Conservation (phyloP, 768 basidiomycete genomes). For the Pulveroboletus frians region DNA sequence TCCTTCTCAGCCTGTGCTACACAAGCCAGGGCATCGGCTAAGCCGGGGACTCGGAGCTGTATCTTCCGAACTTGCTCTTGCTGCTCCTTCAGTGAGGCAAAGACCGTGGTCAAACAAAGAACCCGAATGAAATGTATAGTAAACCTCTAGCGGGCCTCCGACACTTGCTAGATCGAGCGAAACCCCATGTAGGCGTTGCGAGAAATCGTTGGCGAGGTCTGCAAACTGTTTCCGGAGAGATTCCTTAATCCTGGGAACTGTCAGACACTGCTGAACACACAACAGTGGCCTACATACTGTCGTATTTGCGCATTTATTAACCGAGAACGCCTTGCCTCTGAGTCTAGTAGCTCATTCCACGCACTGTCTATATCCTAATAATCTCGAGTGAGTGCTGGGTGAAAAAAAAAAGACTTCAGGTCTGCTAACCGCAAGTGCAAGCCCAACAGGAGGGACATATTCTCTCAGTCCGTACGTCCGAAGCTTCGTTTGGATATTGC, state of each 20-base stretch:
- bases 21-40: slow-evolving; percentile 51
- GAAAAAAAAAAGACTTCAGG: background rate
- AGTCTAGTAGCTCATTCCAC: slow-evolving; percentile 68
- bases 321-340: slow-evolving; percentile 72
- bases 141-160: slow-evolving; percentile 71
- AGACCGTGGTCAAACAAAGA: slow-evolving; percentile 5
- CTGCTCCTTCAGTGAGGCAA: slow-evolving; percentile 51
- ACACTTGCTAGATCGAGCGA: slow-evolving; percentile 70
- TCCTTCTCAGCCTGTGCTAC: slow-evolving; percentile 67
- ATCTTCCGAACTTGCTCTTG: slow-evolving; percentile 62
- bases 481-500: slow-evolving; percentile 91
- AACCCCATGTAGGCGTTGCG: slow-evolving; percentile 57
- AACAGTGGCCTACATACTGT: slow-evolving; percentile 50
- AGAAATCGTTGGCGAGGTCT: slow-evolving; percentile 69
- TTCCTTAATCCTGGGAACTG: slow-evolving; percentile 67
- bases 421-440: slow-evolving; percentile 50
- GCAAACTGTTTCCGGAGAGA: slow-evolving; percentile 73
- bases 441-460: slow-evolving; percentile 73
- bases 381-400: slow-evolving; percentile 8
- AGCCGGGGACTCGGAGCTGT: slow-evolving; percentile 59
- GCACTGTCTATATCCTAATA: slow-evolving; percentile 63
- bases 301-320: slow-evolving; percentile 87
- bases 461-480: slow-evolving; percentile 83
- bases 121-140: slow-evolving; percentile 7
- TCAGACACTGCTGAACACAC: slow-evolving; percentile 1